Evolutionary conservation across 2,329 filamentous ascomycete species (phyloP), one percentile per base, ranked within the genome.

Genomic region (Neurospora sp.): DNA sequence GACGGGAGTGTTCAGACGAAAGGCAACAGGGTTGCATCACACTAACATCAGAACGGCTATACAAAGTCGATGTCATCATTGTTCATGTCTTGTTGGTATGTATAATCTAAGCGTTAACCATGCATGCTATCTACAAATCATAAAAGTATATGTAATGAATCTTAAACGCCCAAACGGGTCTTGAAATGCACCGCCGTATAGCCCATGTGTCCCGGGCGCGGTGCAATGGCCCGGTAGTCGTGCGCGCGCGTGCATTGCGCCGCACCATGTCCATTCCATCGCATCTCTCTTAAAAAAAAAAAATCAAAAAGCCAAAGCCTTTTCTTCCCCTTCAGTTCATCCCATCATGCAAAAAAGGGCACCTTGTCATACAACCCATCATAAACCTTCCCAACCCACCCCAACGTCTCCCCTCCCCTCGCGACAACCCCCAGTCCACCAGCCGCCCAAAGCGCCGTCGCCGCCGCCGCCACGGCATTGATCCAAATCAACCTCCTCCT

Each of bases 331-430:
- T 43, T 43, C 17, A 43, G 42, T 19, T 43, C 42, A 19, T 43
- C 42, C 42, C 42, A 43, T 43, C 17, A 4, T 72, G 62, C 75
- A 67, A 76, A 73, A 38, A 72, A 70, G 17, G 76, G 75, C 69
- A 78, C 70, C 70, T 70, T 76, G n/a, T 73, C 75, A 72, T 80
- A 93, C 73, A 97, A 82, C 67, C 88, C 86, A 81, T 97, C 91
- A 80, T 95, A 97, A 67, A 91, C 85, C 74, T 85, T 90, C 2
- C 89, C 93, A 69, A 97, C 84, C 93, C 93, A 97, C 0, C 93
- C 93, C 4, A 86, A 82, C 1, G 88, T 89, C 72, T 83, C 79
- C 0, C 93, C 93, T 1, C 86, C 91, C 72, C 87, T 84, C 2
- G 90, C 93, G 9, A 97, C 88, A 17, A 97, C 84, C 0, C 91